These are phyloP conservation scores for Collybiopsis luxurians DNA, from an alignment of 768 basidiomycete species.

Conservation along the genomic window DNA sequence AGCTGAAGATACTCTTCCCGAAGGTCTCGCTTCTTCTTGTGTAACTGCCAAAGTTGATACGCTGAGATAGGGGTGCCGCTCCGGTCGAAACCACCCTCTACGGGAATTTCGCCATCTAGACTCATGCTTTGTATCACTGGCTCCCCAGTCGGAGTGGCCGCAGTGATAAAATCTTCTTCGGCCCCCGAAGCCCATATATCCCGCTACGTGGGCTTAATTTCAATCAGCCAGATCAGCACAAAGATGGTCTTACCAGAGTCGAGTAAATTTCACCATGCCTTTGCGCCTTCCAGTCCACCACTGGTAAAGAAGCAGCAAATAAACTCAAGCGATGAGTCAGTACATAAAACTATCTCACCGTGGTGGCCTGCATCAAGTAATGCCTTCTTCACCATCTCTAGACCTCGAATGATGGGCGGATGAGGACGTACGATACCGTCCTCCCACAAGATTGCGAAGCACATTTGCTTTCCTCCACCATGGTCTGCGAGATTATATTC, in stretches of 20 bases:
- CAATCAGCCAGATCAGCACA: neutral
- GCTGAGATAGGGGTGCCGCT: slow-evolving; percentile 38
- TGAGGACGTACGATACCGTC: slow-evolving; percentile 59
- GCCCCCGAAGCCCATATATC: slow-evolving; percentile 47
- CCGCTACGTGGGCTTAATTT: slow-evolving; percentile 19
- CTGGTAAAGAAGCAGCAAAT: slow-evolving; percentile 27
- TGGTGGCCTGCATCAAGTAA: slow-evolving; percentile 61
- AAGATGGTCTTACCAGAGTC: slow-evolving; percentile 28
- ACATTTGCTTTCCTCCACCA: slow-evolving; percentile 46
- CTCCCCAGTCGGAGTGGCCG: slow-evolving; percentile 44
- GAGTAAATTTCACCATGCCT: slow-evolving; percentile 47
- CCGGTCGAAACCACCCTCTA: slow-evolving; percentile 11
- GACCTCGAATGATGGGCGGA: slow-evolving; percentile 61
- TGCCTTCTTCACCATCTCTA: slow-evolving; percentile 54
- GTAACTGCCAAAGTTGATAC: slow-evolving; percentile 67
- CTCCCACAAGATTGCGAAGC: slow-evolving; percentile 66
- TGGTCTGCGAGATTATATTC: slow-evolving; percentile 61
- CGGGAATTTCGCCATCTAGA: slow-evolving; percentile 24
- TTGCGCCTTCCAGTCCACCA: slow-evolving; percentile 66
- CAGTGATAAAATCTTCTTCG: slow-evolving; percentile 40
- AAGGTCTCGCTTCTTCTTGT: slow-evolving; percentile 46
- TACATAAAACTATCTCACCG: slow-evolving; percentile 35
- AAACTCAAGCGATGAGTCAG: neutral
- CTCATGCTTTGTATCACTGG: slow-evolving; percentile 51
- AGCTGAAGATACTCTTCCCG: slow-evolving; percentile 57